Conservation (phyloP, 371 early-diverging fungal species). For the Mucor circinelloides region DNA sequence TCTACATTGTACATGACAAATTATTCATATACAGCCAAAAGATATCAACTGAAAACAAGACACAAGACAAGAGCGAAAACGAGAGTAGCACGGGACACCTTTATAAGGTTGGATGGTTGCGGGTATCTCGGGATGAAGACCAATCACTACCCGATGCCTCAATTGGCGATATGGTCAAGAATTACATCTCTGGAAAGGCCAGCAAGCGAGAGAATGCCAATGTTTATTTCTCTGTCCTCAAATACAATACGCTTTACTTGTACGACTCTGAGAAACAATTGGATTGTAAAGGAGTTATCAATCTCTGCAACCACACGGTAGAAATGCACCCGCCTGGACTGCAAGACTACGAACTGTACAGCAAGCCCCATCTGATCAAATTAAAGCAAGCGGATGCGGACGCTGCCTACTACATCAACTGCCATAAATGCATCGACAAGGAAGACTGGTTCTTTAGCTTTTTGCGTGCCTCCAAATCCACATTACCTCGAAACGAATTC, state of each 20-base stretch:
- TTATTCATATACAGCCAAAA: not conserved
- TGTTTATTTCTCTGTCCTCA: conserved; percentile 76
- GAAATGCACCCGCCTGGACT: conserved; percentile 64
- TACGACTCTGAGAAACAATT: conserved; percentile 83
- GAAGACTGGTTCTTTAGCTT: conserved; percentile 88
- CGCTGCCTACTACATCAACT: conserved; percentile 54
- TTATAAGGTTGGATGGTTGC: conserved; percentile 57
- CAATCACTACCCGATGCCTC: conserved; percentile 27
- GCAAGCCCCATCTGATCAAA: conserved; percentile 57
- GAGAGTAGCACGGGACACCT: conserved; percentile 12
- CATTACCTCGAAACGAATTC: not conserved
- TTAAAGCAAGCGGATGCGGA: conserved; percentile 23
- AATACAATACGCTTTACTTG: conserved; percentile 77
- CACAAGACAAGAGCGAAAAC: not conserved
- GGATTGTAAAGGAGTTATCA: conserved; percentile 80
- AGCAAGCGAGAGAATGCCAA: conserved; percentile 42
- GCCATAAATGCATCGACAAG: conserved; percentile 71
- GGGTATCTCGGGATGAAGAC: conserved; percentile 41
- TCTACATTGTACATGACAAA: conserved; percentile 1
- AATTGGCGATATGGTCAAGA: conserved; percentile 44
- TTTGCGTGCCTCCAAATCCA: conserved; percentile 45
- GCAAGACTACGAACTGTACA: conserved; percentile 63
- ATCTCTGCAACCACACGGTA: conserved; percentile 67
- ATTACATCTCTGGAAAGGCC: conserved; percentile 37
- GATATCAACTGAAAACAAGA: not conserved